Base-by-base conservation (phyloP, 2,329 filamentous ascomycete genomes). In the Lomentospora prolificans region DNA sequence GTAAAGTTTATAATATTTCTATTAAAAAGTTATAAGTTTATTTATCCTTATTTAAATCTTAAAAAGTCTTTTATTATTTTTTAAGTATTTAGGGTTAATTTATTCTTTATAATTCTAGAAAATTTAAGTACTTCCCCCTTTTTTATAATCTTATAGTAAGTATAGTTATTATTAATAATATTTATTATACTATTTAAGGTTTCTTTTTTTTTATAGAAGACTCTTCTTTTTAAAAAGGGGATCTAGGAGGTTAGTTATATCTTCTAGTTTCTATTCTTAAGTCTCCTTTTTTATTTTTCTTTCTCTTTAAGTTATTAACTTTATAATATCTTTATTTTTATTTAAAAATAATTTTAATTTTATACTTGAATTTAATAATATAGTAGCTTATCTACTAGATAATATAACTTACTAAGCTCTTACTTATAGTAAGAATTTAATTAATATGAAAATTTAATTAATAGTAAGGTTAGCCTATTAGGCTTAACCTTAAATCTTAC, bases 311-410 rank as follows among this genome's bases (percentile, higher is more conserved):
- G 41, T 28, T 31, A 51, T 50, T 39, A 30, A 44, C 14, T 3
- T 17, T 39, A 44, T 22, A 55, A 41, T n/a, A 3, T 2, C n/a
- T 10, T 46, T 44, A 24, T 44, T 46, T 17, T 14, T 41, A 44
- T 46, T 31, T 3, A 53, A 39, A 55, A 50, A 12, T 51, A 52
- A 24, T 24, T n/a, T n/a, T n/a, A 4, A 56, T 53, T 57, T 39
- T 51, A 41, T 31, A 41, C n/a, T n/a, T n/a, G 3, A 56, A 56
- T 57, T 39, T 51, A 41, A 46, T 51, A 41, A 30, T n/a, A n/a
- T n/a, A n/a, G n/a, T n/a, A n/a, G n/a, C n/a, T n/a, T n/a, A n/a
- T n/a, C n/a, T n/a, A n/a, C n/a, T n/a, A n/a, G n/a, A n/a, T n/a
- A 30, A 0, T 53, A 33, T 41, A 36, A 12, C 56, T n/a, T 28